Evolutionary conservation across 1,139 yeast species (phyloP), one percentile per base, ranked within the genome.

Genomic region (Scheffersomyces parashehatae): DNA sequence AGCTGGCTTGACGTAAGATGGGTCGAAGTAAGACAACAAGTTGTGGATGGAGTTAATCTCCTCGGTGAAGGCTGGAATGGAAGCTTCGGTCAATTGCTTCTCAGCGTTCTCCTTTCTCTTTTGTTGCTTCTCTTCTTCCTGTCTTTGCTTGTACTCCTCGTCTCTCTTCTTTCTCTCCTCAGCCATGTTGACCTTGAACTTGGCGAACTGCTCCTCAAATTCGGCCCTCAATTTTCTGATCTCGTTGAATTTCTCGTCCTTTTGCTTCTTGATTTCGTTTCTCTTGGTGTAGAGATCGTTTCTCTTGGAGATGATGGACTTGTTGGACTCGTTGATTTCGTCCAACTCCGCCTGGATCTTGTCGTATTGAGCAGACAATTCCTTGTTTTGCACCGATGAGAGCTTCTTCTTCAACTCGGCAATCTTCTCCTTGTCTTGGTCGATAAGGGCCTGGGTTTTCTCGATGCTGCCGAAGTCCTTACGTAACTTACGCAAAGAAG

Each of bases 31-130:
- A 36, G 70, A 60, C 64, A 90, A 76, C 60, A 89, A 75, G 50
- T 76, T 73, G 67, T 88, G 89, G 60, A 93, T 88, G 49, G 85
- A 74, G 55, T 75, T 77, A 57, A 88, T 83, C 69, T 89, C 93
- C 39, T 70, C 70, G 49, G 85, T 82, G 71, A 87, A 91, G 33
- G 97, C 98, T 36, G 98, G 97, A 57, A 77, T 74, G 30, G 91
- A 86, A 43, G 90, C 90, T 49, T 78, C 81, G 44, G 77, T 73
- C 65, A 83, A 75, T 58, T 79, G 78, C 51, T 75, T 73, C 59
- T 87, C 89, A 52, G 93, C 83, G 60, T 78, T 75, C 51, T 81
- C 82, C 66, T 82, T 75, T 56, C 78, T 77, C 62, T 77, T 83
- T 47, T 77, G 75, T 60, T 78, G 77, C 65, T 82, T 85, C 63